A percentile compares a stretch with the other conserved stretches of the same genome.
These are phyloP conservation scores for Nakaseomyces delphensis DNA, from an alignment of 1,139 yeast genomes.

Conservation along the genomic window DNA sequence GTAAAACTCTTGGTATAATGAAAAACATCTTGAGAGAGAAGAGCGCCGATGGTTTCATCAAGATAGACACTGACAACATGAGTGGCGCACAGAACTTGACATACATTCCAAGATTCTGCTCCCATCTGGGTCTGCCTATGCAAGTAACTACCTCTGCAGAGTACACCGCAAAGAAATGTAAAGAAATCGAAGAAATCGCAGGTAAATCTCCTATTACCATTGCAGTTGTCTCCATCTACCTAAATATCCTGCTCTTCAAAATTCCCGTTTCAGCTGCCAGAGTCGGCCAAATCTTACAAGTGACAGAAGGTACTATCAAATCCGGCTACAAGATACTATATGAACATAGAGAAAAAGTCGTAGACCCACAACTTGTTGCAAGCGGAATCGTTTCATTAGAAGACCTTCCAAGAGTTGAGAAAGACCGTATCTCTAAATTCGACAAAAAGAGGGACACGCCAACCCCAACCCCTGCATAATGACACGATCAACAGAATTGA, in stretches of 20 bases:
- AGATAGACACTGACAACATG: slow-evolving; percentile 46
- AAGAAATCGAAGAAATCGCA: slow-evolving; percentile 87
- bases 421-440: slow-evolving; percentile 19
- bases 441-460: slow-evolving; percentile 11
- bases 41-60: slow-evolving; percentile 36
- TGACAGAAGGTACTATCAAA: slow-evolving; percentile 93
- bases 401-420: slow-evolving; percentile 44
- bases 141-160: slow-evolving; percentile 92
- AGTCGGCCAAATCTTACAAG: slow-evolving; percentile 93
- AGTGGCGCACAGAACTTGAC: slow-evolving; percentile 90
- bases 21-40: slow-evolving; percentile 65
- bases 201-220: slow-evolving; percentile 96
- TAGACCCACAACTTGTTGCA: slow-evolving; percentile 75
- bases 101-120: slow-evolving; percentile 90
- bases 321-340: slow-evolving; percentile 80
- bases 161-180: slow-evolving; percentile 78
- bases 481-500: too few species aligned
- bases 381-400: slow-evolving; percentile 59
- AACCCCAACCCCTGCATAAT: slow-evolving; percentile 3
- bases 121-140: slow-evolving; percentile 79
- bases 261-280: slow-evolving; percentile 59
- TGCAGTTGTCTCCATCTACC: slow-evolving; percentile 94
- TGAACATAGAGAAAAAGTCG: slow-evolving; percentile 60
- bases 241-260: slow-evolving; percentile 80
- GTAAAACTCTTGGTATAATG: slow-evolving; percentile 77